Percentiles rank a stretch among this genome's conserved stretches.
phyloP scores from a whole-genome alignment of 2,329 filamentous ascomycete genomes.

The Epichloe sibirici region DNA sequence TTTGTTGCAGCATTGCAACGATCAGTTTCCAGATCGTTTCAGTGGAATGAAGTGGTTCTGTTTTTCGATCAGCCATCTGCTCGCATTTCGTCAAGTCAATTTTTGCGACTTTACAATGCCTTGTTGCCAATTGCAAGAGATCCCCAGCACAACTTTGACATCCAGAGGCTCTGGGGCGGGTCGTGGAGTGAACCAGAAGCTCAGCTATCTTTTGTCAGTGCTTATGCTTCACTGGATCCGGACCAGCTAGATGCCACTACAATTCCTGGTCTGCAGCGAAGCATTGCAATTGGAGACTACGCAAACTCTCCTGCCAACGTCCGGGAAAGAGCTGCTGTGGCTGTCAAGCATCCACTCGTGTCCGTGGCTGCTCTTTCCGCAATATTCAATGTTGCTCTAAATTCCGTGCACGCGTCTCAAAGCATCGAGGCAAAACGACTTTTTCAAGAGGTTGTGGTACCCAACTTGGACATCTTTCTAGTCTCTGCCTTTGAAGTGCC shows the following conservation, averaged over 20 bases:
- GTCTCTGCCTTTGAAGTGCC: slow-evolving; percentile 67
- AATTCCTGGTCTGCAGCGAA: slow-evolving; percentile 68
- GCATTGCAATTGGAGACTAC: slow-evolving; percentile 55
- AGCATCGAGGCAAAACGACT: slow-evolving; percentile 51
- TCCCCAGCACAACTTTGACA: slow-evolving; percentile 48
- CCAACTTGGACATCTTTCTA: slow-evolving; percentile 67
- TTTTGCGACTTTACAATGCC: slow-evolving; percentile 68
- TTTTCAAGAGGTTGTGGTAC: slow-evolving; percentile 55
- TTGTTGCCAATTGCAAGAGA: slow-evolving; percentile 58
- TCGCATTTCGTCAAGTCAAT: slow-evolving; percentile 66
- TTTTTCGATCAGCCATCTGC: slow-evolving; percentile 72
- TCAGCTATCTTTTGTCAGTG: slow-evolving; percentile 85
- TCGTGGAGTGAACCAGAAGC: slow-evolving; percentile 77
- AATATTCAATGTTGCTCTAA: slow-evolving; percentile 53
- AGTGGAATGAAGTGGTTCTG: slow-evolving; percentile 59
- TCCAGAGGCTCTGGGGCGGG: slow-evolving; percentile 84
- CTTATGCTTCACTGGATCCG: slow-evolving; percentile 64
- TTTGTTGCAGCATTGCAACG: slow-evolving; percentile 52
- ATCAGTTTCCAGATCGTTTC: slow-evolving; percentile 50
- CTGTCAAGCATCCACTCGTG: slow-evolving; percentile 74
- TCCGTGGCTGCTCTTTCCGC: slow-evolving; percentile 72
- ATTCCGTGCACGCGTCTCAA: slow-evolving; percentile 48
- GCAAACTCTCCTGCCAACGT: slow-evolving; percentile 35
- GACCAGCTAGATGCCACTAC: slow-evolving; percentile 72
- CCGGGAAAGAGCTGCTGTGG: slow-evolving; percentile 42